Conservation (phyloP, 2,329 filamentous ascomycete genomes). For the Ascochyta fabae region DNA sequence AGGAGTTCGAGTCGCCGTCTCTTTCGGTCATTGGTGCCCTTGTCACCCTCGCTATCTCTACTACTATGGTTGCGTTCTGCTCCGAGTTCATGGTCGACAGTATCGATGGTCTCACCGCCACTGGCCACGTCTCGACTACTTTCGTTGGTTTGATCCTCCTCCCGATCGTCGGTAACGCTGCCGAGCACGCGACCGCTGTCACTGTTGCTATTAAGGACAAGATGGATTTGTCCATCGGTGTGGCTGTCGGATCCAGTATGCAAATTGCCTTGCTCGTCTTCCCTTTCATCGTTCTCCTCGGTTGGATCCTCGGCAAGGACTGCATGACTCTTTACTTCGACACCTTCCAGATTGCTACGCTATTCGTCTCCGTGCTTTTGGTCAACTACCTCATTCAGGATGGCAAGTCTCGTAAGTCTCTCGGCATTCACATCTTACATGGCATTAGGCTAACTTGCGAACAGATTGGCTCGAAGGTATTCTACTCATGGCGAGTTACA, state of each 20-base stretch:
- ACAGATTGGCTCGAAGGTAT: constrained; percentile 66
- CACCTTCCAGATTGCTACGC: constrained; percentile 78
- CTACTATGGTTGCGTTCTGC: constrained; percentile 80
- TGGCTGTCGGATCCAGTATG: constrained; percentile 70
- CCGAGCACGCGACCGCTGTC: constrained; percentile 69
- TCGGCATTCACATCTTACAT: background rate
- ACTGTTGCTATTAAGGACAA: constrained; percentile 70
- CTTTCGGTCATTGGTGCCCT: constrained; percentile 76
- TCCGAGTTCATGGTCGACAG: constrained; percentile 69
- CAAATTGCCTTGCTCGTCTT: constrained; percentile 69
- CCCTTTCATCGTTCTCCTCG: constrained; percentile 66
- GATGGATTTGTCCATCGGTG: constrained; percentile 71
- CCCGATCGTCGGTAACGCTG: constrained; percentile 70
- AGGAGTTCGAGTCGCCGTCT: constrained; percentile 78
- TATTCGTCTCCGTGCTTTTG: constrained; percentile 63
- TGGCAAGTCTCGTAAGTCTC: constrained; percentile 57
- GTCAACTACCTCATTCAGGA: constrained; percentile 70
- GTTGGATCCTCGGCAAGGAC: constrained; percentile 65
- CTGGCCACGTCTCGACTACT: constrained; percentile 60
- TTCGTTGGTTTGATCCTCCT: constrained; percentile 70
- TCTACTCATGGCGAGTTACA: constrained; percentile 64
- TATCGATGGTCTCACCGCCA: constrained; percentile 61
- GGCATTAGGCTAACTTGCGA: constrained; percentile 22
- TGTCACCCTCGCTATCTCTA: constrained; percentile 72
- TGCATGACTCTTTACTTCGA: constrained; percentile 83